These are phyloP conservation scores for Acanthamoeba lugdunensis DNA, from an alignment of 208 protist species.

Conservation along the genomic window DNA sequence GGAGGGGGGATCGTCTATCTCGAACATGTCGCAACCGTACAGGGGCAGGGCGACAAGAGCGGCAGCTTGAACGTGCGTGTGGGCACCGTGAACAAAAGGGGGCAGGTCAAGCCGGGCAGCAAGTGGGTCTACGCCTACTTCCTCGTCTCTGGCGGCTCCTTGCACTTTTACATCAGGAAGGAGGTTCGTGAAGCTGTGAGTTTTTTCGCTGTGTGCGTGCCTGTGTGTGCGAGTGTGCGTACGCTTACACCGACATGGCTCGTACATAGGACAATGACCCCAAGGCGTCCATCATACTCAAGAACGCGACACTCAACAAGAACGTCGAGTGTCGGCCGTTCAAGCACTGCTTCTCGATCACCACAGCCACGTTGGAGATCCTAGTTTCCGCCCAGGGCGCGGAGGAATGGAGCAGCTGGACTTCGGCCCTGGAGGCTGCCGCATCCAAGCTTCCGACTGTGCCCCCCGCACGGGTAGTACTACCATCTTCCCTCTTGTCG, in stretches of 20 bases:
- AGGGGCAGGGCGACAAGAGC: background rate
- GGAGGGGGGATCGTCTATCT: no score
- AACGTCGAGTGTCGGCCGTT: constrained; percentile 38
- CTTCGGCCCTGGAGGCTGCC: background rate
- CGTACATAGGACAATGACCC: background rate
- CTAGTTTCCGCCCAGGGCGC: constrained; percentile 13
- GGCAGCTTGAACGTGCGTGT: constrained; percentile 36
- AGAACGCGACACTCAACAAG: constrained; percentile 24
- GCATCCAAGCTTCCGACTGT: background rate
- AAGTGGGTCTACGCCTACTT: constrained; percentile 32
- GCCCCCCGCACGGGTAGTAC: background rate
- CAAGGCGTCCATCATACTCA: constrained; percentile 17
- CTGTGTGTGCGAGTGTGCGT: background rate
- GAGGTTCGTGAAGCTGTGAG: background rate
- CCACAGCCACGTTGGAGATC: background rate
- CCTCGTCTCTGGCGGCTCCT: constrained; percentile 10
- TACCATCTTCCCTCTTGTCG: no score
- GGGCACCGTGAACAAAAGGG: constrained; percentile 31
- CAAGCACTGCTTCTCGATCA: constrained; percentile 40
- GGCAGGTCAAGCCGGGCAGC: background rate
- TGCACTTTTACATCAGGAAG: constrained; percentile 35
- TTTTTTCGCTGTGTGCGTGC: background rate
- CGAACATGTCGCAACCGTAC: no score
- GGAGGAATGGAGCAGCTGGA: background rate
- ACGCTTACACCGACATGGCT: background rate